phyloP scores from a whole-genome alignment of 306 rosid genomes.

The Cotoneaster glaucophyllus region DNA sequence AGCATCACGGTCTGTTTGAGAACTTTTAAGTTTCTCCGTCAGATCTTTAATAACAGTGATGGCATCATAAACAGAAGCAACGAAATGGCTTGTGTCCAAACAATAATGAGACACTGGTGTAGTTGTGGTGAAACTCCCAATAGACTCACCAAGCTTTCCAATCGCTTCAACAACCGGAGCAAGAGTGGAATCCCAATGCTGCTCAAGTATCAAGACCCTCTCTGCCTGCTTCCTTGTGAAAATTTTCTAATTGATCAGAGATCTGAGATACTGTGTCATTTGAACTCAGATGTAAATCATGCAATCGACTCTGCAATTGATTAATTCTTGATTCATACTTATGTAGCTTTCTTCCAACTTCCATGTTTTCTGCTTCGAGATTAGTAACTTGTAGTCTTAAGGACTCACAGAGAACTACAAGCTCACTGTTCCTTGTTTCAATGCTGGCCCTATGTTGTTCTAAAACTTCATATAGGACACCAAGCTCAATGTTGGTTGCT shows the following conservation, averaged over 20 bases:
- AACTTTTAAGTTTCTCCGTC: slow-evolving; percentile 54
- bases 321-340: slow-evolving; percentile 45
- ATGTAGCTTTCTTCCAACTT: slow-evolving; percentile 50
- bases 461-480: slow-evolving; percentile 60
- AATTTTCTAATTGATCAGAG: slow-evolving; percentile 46
- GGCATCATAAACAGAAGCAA: slow-evolving; percentile 54
- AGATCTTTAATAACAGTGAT: slow-evolving; percentile 55
- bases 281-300: slow-evolving; percentile 50
- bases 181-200: slow-evolving; percentile 46
- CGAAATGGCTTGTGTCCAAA: slow-evolving; percentile 25
- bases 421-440: slow-evolving; percentile 46
- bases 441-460: slow-evolving; percentile 43
- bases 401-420: slow-evolving; percentile 46
- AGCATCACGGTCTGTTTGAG: slow-evolving; percentile 41
- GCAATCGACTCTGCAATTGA: slow-evolving; percentile 43
- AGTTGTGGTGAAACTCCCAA: slow-evolving; percentile 32
- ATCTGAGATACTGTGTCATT: slow-evolving; percentile 51
- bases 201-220: slow-evolving; percentile 55
- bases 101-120: slow-evolving; percentile 19
- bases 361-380: slow-evolving; percentile 41
- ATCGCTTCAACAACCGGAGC: slow-evolving; percentile 45
- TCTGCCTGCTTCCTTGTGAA: slow-evolving; percentile 57
- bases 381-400: slow-evolving; percentile 38
- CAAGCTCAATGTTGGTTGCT: slow-evolving; percentile 63
- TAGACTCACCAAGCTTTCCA: slow-evolving; percentile 54